Evolutionary conservation across 768 basidiomycete species (phyloP).

Genomic region (Macrolepiota dolichaula): DNA sequence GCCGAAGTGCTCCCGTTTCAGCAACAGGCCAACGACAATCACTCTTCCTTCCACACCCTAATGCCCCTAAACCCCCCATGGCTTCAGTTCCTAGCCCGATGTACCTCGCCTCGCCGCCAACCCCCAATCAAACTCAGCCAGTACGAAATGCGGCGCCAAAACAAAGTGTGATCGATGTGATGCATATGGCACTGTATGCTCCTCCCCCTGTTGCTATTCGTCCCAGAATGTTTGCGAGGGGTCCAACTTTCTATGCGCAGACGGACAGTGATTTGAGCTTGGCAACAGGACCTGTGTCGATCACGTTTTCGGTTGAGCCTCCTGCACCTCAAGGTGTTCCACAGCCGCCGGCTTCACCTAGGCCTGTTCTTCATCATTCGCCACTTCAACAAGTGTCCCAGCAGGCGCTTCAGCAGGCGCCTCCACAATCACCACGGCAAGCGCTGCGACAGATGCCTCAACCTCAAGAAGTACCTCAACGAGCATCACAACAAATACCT

Average conservation of each 20-base stretch:
- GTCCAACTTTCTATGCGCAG: slow-evolving; percentile 61
- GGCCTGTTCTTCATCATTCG: background rate
- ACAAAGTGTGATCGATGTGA: slow-evolving; percentile 1
- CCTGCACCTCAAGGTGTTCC: background rate
- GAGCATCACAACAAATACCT: too few species aligned
- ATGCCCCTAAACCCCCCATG: slow-evolving; percentile 39
- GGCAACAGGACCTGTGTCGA: slow-evolving; percentile 56
- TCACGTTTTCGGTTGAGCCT: slow-evolving; percentile 57
- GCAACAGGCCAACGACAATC: slow-evolving; percentile 32
- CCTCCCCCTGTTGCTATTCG: background rate
- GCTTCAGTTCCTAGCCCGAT: slow-evolving; percentile 48
- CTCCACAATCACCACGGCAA: too few species aligned
- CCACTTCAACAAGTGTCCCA: slow-evolving; percentile 12
- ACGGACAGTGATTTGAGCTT: slow-evolving; percentile 47
- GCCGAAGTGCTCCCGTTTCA: slow-evolving; percentile 22
- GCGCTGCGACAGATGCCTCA: too few species aligned
- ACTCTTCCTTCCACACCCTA: slow-evolving; percentile 44
- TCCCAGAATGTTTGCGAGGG: slow-evolving; percentile 14
- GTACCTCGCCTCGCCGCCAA: slow-evolving; percentile 35
- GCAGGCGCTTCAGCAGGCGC: too few species aligned
- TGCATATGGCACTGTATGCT: slow-evolving; percentile 5
- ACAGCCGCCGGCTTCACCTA: slow-evolving; percentile 11
- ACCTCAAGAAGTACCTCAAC: too few species aligned
- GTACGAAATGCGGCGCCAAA: background rate
- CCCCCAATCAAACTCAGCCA: slow-evolving; percentile 20